Evolutionary conservation across 2,329 filamentous ascomycete genomes (phyloP).

Genomic region (Scedosporium minutisporum): DNA sequence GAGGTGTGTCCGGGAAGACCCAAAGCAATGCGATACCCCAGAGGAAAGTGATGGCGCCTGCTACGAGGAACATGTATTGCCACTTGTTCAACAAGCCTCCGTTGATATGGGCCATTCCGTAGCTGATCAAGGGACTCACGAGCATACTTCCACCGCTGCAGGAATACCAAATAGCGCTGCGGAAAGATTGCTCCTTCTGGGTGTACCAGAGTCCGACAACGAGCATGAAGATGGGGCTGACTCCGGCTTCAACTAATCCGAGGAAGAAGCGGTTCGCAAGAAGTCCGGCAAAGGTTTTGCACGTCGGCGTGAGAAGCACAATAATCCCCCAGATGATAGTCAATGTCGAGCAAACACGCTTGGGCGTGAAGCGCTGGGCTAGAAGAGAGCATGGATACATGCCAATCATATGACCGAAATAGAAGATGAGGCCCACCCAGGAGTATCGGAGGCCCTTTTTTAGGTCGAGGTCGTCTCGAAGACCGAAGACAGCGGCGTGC

Average conservation of each 20-base stretch:
- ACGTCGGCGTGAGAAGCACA: slow-evolving; percentile 31
- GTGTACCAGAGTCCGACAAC: slow-evolving; percentile 31
- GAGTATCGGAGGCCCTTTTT: slow-evolving; percentile 24
- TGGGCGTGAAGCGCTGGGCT: slow-evolving; percentile 15
- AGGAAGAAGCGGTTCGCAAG: slow-evolving; percentile 34
- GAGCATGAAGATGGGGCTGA: slow-evolving; percentile 40
- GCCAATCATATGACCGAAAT: slow-evolving; percentile 25
- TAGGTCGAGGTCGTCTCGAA: slow-evolving; percentile 25
- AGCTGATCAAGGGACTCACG: slow-evolving; percentile 21
- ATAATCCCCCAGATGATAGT: slow-evolving; percentile 19
- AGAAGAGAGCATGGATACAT: slow-evolving; percentile 24
- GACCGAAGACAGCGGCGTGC: slow-evolving; percentile 29
- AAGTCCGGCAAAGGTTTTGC: slow-evolving; percentile 29
- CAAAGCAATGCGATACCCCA: slow-evolving; percentile 10
- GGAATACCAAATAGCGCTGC: slow-evolving; percentile 6
- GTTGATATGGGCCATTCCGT: slow-evolving; percentile 22
- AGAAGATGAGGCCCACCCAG: slow-evolving; percentile 32
- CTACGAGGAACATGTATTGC: slow-evolving; percentile 14
- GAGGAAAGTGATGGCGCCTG: slow-evolving; percentile 12
- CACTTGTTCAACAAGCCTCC: slow-evolving; percentile 12
- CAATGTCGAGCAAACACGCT: slow-evolving; percentile 10
- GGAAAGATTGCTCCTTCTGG: slow-evolving; percentile 6
- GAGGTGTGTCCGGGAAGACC: slow-evolving; percentile 10
- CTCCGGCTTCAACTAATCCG: slow-evolving; percentile 35
- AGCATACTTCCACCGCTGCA: slow-evolving; percentile 9